Evolutionary conservation across 306 rosid species (phyloP).

Genomic region (Prunus mira): DNA sequence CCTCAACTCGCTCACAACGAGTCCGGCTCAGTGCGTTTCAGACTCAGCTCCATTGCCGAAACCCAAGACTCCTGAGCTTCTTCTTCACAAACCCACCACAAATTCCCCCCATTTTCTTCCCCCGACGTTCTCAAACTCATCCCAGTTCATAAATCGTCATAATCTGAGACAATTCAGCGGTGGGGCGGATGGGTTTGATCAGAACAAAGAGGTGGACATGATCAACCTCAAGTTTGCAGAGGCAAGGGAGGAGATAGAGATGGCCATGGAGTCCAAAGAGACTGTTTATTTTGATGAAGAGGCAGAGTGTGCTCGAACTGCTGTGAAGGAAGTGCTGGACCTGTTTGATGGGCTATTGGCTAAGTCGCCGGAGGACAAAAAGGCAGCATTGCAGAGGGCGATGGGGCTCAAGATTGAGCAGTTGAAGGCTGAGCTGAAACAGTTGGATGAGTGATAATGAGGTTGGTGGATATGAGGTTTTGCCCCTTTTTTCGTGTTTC

Average conservation of each 20-base stretch:
- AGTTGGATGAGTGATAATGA: constrained; percentile 62
- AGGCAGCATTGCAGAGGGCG: constrained; percentile 63
- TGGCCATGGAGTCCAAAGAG: constrained; percentile 90
- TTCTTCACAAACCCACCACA: constrained; percentile 10
- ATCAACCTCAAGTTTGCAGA: constrained; percentile 92
- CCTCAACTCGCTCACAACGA: constrained; percentile 9
- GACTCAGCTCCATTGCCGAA: constrained; percentile 18
- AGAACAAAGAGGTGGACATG: constrained; percentile 68
- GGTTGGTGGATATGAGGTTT: constrained; percentile 28
- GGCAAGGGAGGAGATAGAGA: constrained; percentile 94
- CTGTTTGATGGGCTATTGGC: constrained; percentile 54
- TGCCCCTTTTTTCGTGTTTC: not conserved
- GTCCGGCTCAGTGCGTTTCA: not conserved
- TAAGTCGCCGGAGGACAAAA: constrained; percentile 59
- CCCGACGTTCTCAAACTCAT: not conserved
- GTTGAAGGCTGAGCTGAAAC: constrained; percentile 82
- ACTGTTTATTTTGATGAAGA: constrained; percentile 90
- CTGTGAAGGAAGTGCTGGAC: constrained; percentile 57
- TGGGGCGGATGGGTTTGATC: constrained; percentile 43
- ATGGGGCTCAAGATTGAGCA: constrained; percentile 96
- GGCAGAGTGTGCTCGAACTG: constrained; percentile 91
- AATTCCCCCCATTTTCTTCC: constrained; percentile 28
- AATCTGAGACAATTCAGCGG: constrained; percentile 36
- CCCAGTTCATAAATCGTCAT: constrained; percentile 23
- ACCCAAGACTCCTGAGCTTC: constrained; percentile 9